Evolutionary conservation across 192 early-diverging fungal species (phyloP).

Genomic region (Linnemannia zychae): DNA sequence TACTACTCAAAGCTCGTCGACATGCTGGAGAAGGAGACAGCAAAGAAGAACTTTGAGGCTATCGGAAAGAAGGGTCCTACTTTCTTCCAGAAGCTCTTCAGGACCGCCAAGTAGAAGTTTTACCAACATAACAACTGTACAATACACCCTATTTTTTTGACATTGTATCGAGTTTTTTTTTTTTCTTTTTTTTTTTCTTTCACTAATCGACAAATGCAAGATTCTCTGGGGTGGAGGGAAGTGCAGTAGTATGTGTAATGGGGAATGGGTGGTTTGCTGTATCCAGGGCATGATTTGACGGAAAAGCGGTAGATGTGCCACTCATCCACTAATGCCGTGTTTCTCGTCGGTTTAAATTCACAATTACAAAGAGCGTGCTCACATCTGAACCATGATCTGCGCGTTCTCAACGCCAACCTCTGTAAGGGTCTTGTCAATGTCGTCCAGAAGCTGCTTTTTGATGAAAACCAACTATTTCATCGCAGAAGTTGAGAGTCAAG

Average conservation of each 20-base stretch:
- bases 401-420: constrained; percentile 80
- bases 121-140: background rate
- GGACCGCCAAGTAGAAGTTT: constrained; percentile 36
- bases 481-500: constrained; percentile 3
- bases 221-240: background rate
- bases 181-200: background rate
- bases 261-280: background rate
- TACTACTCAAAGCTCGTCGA: constrained; percentile 67
- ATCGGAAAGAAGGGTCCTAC: constrained; percentile 54
- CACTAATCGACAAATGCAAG: background rate
- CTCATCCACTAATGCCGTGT: background rate
- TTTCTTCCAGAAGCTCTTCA: constrained; percentile 51
- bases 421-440: constrained; percentile 76
- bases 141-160: background rate
- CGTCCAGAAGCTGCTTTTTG: constrained; percentile 74
- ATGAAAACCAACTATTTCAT: constrained; percentile 77
- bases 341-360: background rate
- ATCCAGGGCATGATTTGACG: background rate
- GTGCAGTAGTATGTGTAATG: background rate
- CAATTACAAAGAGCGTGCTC: background rate
- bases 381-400: constrained; percentile 64
- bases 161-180: background rate
- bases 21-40: constrained; percentile 62
- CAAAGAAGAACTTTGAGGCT: constrained; percentile 60
- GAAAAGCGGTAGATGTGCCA: background rate